These are phyloP conservation scores for Plantago elongata DNA, from an alignment of 257 asterid species.

Conservation along the genomic window DNA sequence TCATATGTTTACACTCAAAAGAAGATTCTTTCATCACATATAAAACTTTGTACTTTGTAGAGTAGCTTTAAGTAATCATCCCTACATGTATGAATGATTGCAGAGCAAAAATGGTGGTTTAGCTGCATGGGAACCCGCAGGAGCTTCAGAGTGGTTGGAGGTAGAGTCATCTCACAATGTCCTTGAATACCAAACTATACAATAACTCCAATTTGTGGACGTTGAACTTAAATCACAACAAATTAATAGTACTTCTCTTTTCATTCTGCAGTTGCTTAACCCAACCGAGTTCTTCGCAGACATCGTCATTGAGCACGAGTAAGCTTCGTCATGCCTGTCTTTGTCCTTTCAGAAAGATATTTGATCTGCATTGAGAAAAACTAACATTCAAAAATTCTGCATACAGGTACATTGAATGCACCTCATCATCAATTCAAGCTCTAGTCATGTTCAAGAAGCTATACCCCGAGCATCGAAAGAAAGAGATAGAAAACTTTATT, in stretches of 20 bases:
- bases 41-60: not conserved
- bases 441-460: conserved; percentile 51
- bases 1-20: not conserved
- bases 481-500: conserved; percentile 44
- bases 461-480: conserved; percentile 51
- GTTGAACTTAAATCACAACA: not conserved
- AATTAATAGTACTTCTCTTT: not conserved
- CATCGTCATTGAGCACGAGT: conserved; percentile 69
- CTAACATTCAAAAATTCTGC: not conserved
- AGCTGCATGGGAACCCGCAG: conserved; percentile 98
- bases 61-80: conserved; percentile 1
- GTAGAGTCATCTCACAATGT: conserved; percentile 21
- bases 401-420: conserved; percentile 68
- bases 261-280: conserved; percentile 47
- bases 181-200: conserved; percentile 1
- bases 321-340: conserved; percentile 24
- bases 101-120: conserved; percentile 94
- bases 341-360: not conserved
- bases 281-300: conserved; percentile 73
- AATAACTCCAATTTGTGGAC: not conserved
- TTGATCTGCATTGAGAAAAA: not conserved
- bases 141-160: conserved; percentile 80
- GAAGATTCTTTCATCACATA: not conserved
- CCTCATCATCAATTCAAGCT: conserved; percentile 70
- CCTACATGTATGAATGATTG: conserved; percentile 8